Evolutionary conservation across 192 early-diverging fungal genomes (phyloP).

Genomic region (Ambispora gerdemannii): DNA sequence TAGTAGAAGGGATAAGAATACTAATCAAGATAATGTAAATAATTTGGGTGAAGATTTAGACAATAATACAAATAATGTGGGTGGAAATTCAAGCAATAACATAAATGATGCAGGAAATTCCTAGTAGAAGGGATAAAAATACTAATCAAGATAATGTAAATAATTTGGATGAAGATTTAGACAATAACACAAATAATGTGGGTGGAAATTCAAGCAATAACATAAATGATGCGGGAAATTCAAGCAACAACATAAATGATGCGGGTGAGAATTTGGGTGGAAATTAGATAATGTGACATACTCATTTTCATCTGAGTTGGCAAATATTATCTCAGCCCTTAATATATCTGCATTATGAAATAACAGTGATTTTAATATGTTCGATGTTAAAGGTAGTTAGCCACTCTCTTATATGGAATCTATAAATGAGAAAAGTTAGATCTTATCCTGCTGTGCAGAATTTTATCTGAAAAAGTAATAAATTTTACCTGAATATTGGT

Average conservation of each 20-base stretch:
- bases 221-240: not conserved
- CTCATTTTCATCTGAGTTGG: too few species aligned
- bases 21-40: conserved; percentile 16
- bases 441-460: too few species aligned
- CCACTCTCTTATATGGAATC: conserved; percentile 25
- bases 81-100: too few species aligned
- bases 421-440: conserved; percentile 24
- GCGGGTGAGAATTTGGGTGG: too few species aligned
- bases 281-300: conserved; percentile 24
- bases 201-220: too few species aligned
- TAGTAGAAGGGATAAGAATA: conserved; percentile 9
- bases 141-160: conserved; percentile 13
- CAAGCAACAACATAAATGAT: conserved; percentile 2
- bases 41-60: conserved; percentile 10
- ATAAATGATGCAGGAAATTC: not conserved
- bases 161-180: conserved; percentile 8
- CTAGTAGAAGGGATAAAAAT: conserved; percentile 6
- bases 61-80: too few species aligned
- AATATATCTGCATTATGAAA: conserved; percentile 28
- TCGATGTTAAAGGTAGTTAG: conserved; percentile 1
- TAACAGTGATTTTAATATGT: conserved; percentile 19
- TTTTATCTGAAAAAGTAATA: too few species aligned
- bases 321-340: conserved; percentile 25
- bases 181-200: not conserved
- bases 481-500: too few species aligned